Base-by-base conservation (phyloP, 306 rosid genomes). In the Quercus gilva region DNA sequence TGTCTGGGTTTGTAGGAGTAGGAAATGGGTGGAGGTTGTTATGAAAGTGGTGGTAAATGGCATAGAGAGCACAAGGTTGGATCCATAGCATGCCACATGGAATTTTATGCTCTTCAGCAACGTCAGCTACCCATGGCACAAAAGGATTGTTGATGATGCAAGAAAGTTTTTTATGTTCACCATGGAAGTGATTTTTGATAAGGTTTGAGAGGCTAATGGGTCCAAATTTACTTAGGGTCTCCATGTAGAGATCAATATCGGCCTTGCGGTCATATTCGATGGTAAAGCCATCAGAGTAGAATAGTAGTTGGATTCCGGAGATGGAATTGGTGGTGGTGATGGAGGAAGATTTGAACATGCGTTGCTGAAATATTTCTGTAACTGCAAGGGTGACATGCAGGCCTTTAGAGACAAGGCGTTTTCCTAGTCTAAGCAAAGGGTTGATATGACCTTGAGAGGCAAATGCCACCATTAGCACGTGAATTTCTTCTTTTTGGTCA, bases 81-180 rank as follows among this genome's bases (percentile, higher is more conserved):
- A 88, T 88, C 91, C 91, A 88, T 12, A 86, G 88, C 63, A 89
- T 85, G 7, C 88, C 86, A 19, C 88, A 85, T 1, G 91, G 91
- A 77, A 88, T 83, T 5, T 69, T 55, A 60, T 6, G 43, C 68
- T 79, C 81, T 2, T 55, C 78, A 1, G 89, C 89, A 1, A 86
- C 76, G 15, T 88, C 85, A 9, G 89, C 73, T 1, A 81, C 91
- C 91, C 91, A 88, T 0, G 88, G 86, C 6, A 88, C 86, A 79
- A 88, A 88, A 20, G 89, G 86, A 71, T 85, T 88, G 71, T 86
- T 84, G 31, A 88, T 81, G 1, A 88, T 81, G 52, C 91, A 88
- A 14, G 83, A 84, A 0, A 88, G 79, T 12, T 52, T 86, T 37
- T 73, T 83, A 2, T 58, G 25, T 51, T 15, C 7, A 1, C 26